A percentile compares a stretch with the other conserved stretches of the same genome.
phyloP scores from a whole-genome alignment of 2,329 filamentous ascomycete genomes.

The Thelonectria discophora region DNA sequence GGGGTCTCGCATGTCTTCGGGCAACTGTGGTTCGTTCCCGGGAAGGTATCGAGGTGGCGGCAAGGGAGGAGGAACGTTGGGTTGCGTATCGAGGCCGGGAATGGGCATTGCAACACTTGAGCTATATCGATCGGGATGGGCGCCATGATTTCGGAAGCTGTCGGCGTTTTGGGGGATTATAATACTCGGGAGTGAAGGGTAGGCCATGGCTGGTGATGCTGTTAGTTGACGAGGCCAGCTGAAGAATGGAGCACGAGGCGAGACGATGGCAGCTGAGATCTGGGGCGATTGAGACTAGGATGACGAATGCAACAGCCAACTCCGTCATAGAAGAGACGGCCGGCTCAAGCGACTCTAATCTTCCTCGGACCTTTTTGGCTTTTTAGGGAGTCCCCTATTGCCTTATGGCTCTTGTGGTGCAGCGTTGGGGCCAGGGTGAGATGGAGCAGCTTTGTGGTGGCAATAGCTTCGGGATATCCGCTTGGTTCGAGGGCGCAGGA shows the following conservation, averaged over 20 bases:
- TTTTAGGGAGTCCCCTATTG: slow-evolving; percentile 23
- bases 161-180: slow-evolving; percentile 43
- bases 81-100: slow-evolving; percentile 47
- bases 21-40: slow-evolving; percentile 46
- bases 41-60: slow-evolving; percentile 56
- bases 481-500: slow-evolving; percentile 30
- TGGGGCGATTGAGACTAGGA: slow-evolving; percentile 34
- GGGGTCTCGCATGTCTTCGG: slow-evolving; percentile 45
- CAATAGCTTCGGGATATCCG: slow-evolving; percentile 41
- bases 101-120: slow-evolving; percentile 54
- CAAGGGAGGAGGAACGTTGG: slow-evolving; percentile 54
- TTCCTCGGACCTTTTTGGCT: slow-evolving; percentile 20
- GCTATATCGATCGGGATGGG: slow-evolving; percentile 46
- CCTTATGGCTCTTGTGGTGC: slow-evolving; percentile 27
- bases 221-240: slow-evolving; percentile 37
- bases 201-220: slow-evolving; percentile 47
- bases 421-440: slow-evolving; percentile 35
- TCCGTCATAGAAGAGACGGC: slow-evolving; percentile 39
- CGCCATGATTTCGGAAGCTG: slow-evolving; percentile 41
- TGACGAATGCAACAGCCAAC: slow-evolving; percentile 35
- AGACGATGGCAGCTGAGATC: slow-evolving; percentile 40
- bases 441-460: slow-evolving; percentile 37
- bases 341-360: slow-evolving; percentile 21
- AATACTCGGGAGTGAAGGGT: slow-evolving; percentile 51
- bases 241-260: slow-evolving; percentile 38